Base-by-base conservation (phyloP, 352 stramenopile genomes). In the Globisporangium parvum region DNA sequence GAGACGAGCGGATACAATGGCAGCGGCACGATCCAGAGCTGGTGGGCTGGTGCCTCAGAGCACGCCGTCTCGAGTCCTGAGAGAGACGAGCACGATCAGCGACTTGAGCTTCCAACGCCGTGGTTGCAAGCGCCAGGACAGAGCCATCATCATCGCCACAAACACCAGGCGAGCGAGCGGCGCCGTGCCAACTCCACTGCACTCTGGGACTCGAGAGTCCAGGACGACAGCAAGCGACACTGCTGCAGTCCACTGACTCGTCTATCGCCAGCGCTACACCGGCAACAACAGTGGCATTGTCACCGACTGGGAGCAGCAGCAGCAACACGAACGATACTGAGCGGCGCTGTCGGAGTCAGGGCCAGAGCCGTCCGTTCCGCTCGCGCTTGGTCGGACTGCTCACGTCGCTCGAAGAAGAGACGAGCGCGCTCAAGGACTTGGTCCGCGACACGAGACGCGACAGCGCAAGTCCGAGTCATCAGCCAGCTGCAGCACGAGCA, bases 351-450 rank as follows among this genome's bases (percentile, higher is more conserved):
- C 42, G 55, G 42, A 49, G 55, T 21, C 31, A 73, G 53, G 37
- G 66, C 6, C 55, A 63, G 11, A 63, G 39, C 12, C 62, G 70
- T 17, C 77, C 77, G 23, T 73, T 91, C 28, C 78, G 80, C 23
- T 62, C 78, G 21, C 72, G 80, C 14, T 58, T 88, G 8, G 75
- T 91, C 8, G 73, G 76, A 2, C 61, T 91, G 10, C 63, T 88
- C 26, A 80, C 69, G 18, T 87, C 80, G 18, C 71, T 91, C 18
- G 76, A 91, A 56, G 78, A 88, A 45, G 76, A 88, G 59, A 86
- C 80, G 12, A 77, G 60, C 12, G 72, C 77, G 10, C 85, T 69
- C 41, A 72, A 73, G 31, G 62, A 66, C 39, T 31, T 73, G 17
- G 48, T 73, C n/a, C 41, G 44, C 4, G 53, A 44, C 3, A 39